phyloP scores from a whole-genome alignment of 305 asterid genomes.

The Fraxinus nigra region DNA sequence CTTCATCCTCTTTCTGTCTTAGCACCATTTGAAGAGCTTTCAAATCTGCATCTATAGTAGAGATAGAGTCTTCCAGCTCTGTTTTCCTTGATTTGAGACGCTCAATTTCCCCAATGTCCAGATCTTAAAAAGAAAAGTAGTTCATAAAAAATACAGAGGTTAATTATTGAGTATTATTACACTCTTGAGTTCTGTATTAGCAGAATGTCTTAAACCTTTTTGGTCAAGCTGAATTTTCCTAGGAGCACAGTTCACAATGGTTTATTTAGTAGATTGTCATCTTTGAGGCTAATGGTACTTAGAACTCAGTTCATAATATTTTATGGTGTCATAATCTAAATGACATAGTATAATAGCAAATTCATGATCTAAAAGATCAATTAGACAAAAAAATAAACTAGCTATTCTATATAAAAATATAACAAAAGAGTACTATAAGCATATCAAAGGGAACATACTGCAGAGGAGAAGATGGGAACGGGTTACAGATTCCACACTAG shows the following conservation, averaged over 20 bases:
- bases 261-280: constrained; percentile 6
- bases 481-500: constrained; percentile 62
- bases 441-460: constrained; percentile 50
- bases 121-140: constrained; percentile 46
- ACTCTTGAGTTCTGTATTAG: neutral
- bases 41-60: constrained; percentile 38
- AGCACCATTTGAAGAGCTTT: constrained; percentile 53
- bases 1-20: constrained; percentile 73
- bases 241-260: neutral
- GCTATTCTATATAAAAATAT: neutral
- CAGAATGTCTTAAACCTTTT: constrained; percentile 17
- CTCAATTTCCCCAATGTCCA: constrained; percentile 78
- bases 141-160: constrained; percentile 5
- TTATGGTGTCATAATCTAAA: constrained; percentile 17
- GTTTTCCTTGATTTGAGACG: constrained; percentile 36
- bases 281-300: constrained; percentile 12
- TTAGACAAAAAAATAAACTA: constrained; percentile 1
- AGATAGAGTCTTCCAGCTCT: constrained; percentile 49
- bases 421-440: constrained; percentile 9
- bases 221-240: constrained; percentile 15
- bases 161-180: constrained; percentile 3
- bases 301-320: neutral
- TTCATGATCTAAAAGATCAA: constrained; percentile 15
- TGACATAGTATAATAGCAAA: neutral
- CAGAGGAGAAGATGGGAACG: constrained; percentile 65